Evolutionary conservation across 805 yeast genomes (phyloP), one percentile per base, ranked within the genome.

Genomic region (Saccharomyces paradoxus): DNA sequence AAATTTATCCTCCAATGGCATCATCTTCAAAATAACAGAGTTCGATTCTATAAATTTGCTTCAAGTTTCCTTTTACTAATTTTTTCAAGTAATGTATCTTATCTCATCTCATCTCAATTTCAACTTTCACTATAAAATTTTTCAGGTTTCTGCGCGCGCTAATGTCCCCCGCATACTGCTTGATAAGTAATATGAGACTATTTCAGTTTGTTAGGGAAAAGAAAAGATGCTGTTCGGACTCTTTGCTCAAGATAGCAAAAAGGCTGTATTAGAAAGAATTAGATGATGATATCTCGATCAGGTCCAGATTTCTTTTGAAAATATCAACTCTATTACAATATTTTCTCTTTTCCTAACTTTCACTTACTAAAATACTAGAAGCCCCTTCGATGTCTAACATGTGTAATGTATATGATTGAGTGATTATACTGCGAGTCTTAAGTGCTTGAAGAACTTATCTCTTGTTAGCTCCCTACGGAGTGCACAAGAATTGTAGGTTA

Each of bases 1-100:
- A 48, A 66, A 58, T 14, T 58, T 58, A 46, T 60, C 67, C 21
- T 64, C 67, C 12, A 66, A 41, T 13, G 63, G 51, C 67, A 64
- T 63, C 10, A 9, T 29, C 47, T 12, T 28, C 14, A 32, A 37
- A 37, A 37, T n/a, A 37, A 6, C 44, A 24, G 44, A 21, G 24
- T 37, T 6, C 24, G 2, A 37, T 4, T 9, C 24, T 37, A 17
- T 37, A 17, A 31, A 17, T 37, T 2, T 21, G 3, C 3, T n/a
- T 37, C 27, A 13, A 9, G 26, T 37, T 13, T 13, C 47, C 9
- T 31, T 13, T 26, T 24, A 13, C n/a, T 22, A 46, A 2, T 46
- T 12, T n/a, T 21, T 10, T 10, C n/a, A 32, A 50, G 7, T 3
- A 28, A 7, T 28, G 6, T 10, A 28, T 10, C 10, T 24, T 21